These are phyloP conservation scores for Protea cynaroides DNA, from an alignment of 164 flowering plant genomes.

Conservation along the genomic window DNA sequence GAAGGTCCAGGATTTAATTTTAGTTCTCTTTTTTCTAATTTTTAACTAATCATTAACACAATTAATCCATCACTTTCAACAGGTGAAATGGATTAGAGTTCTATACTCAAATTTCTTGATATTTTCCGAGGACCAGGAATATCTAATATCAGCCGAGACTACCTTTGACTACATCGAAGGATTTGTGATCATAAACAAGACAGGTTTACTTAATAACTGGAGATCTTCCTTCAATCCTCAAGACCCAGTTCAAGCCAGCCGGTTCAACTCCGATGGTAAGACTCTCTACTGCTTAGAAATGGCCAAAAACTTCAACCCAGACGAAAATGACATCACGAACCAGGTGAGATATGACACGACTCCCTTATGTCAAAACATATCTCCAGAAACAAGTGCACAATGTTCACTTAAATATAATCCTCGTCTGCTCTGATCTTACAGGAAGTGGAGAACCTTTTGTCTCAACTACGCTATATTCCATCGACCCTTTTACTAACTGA, in stretches of 20 bases:
- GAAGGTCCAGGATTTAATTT: not conserved
- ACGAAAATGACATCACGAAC: slow-evolving; percentile 28
- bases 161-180: slow-evolving; percentile 91
- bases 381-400: slow-evolving; percentile 3
- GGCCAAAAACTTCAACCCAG: slow-evolving; percentile 62
- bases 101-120: slow-evolving; percentile 63
- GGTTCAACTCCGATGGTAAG: slow-evolving; percentile 66
- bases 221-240: slow-evolving; percentile 68
- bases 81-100: slow-evolving; percentile 91
- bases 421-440: slow-evolving; percentile 24
- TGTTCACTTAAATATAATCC: slow-evolving; percentile 4
- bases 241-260: slow-evolving; percentile 65
- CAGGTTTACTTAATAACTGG: slow-evolving; percentile 80
- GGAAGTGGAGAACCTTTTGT: slow-evolving; percentile 48
- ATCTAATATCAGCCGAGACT: slow-evolving; percentile 45
- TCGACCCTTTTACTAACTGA: slow-evolving; percentile 69
- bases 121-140: slow-evolving; percentile 78
- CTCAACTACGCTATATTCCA: slow-evolving; percentile 54
- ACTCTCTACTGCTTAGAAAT: slow-evolving; percentile 77
- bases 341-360: slow-evolving; percentile 39
- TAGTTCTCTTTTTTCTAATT: no score
- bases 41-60: not conserved
- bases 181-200: slow-evolving; percentile 71
- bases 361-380: slow-evolving; percentile 5
- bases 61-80: slow-evolving; percentile 12